Percentiles rank a stretch among this genome's conserved stretches.
These are phyloP conservation scores for Exophiala phaeomuriformis DNA, from an alignment of 2,329 filamentous ascomycete species.

Conservation along the genomic window DNA sequence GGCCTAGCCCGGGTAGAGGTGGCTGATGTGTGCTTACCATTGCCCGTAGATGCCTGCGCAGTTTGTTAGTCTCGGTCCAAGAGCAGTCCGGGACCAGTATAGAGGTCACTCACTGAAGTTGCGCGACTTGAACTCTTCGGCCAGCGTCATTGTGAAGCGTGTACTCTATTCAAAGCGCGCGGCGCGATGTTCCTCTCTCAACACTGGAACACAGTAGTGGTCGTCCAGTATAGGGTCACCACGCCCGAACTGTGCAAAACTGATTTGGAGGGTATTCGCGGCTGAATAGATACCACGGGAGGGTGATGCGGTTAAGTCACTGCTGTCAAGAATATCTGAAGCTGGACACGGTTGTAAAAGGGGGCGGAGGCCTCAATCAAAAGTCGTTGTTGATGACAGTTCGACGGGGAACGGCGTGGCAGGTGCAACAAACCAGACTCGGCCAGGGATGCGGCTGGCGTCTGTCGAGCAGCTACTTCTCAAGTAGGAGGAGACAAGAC, in stretches of 20 bases:
- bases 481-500: too few species aligned
- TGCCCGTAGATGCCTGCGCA: slow-evolving; percentile 58
- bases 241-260: neutral
- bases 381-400: slow-evolving; percentile 15
- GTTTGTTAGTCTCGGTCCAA: slow-evolving; percentile 3
- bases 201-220: neutral
- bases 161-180: neutral
- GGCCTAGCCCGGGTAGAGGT: too few species aligned
- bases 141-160: slow-evolving; percentile 47
- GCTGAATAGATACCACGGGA: neutral
- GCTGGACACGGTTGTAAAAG: neutral
- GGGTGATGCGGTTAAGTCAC: neutral
- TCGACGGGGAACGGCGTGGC: slow-evolving; percentile 6
- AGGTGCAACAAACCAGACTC: slow-evolving; percentile 5
- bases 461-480: neutral
- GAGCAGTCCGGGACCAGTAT: neutral
- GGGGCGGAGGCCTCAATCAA: slow-evolving; percentile 1
- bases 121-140: slow-evolving; percentile 56
- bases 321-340: neutral
- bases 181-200: too few species aligned
- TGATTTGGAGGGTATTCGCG: neutral
- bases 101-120: slow-evolving; percentile 54
- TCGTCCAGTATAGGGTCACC: neutral
- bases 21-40: slow-evolving; percentile 46
- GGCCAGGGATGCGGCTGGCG: slow-evolving; percentile 3